These are phyloP conservation scores for Allium sativum DNA, from an alignment of 106 monocot genomes.

Conservation along the genomic window DNA sequence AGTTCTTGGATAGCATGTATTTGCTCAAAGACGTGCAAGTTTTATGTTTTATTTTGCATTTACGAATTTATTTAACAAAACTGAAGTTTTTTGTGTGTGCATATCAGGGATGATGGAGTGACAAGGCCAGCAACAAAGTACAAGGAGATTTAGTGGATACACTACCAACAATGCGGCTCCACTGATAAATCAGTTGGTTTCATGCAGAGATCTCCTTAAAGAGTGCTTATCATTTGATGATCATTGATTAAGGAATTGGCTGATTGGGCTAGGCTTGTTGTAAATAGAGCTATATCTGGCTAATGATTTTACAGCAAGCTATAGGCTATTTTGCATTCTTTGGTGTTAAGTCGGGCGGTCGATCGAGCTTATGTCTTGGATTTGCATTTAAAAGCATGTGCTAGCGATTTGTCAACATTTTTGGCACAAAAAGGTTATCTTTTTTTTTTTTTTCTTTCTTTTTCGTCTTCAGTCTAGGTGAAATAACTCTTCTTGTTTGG, in stretches of 20 bases:
- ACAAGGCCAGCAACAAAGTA: constrained; percentile 73
- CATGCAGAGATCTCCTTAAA: constrained; percentile 70
- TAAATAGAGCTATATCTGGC: constrained; percentile 68
- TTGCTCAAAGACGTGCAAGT: constrained; percentile 86
- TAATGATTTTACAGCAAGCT: constrained; percentile 23
- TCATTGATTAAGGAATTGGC: constrained; percentile 83
- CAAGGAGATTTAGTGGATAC: constrained; percentile 93
- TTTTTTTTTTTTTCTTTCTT: no score
- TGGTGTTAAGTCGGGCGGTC: constrained; percentile 33
- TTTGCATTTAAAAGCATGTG: constrained; percentile 5
- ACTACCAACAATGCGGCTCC: constrained; percentile 56
- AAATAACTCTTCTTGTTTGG: no score
- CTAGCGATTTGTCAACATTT: no score
- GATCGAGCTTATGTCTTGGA: constrained; percentile 32
- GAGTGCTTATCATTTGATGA: constrained; percentile 90
- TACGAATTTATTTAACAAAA: not conserved
- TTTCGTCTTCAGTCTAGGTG: no score
- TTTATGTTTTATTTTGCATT: not conserved
- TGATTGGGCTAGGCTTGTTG: constrained; percentile 84
- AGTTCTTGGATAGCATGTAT: constrained; percentile 73
- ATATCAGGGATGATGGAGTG: constrained; percentile 78
- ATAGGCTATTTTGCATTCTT: constrained; percentile 24
- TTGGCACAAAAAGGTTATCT: no score
- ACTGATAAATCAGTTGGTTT: constrained; percentile 69
- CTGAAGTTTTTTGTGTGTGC: not conserved